These are phyloP conservation scores for Clavaria fumosa DNA, from an alignment of 768 basidiomycete genomes.

Conservation along the genomic window DNA sequence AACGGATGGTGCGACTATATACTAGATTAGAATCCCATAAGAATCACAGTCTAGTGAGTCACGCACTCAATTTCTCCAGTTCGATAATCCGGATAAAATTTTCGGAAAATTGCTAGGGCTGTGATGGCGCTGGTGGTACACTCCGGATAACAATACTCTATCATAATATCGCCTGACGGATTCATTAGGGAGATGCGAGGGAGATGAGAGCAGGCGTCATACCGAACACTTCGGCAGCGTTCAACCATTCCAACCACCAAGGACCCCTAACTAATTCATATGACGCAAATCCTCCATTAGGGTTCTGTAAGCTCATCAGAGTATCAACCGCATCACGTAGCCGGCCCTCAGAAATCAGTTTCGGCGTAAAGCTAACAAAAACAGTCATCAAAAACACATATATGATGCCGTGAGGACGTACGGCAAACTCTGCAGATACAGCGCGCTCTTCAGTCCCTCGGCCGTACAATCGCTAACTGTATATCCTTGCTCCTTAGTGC, in stretches of 20 bases:
- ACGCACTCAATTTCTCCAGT: slow-evolving; percentile 60
- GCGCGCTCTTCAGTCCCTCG: slow-evolving; percentile 82
- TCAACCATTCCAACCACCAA: slow-evolving; percentile 67
- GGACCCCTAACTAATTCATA: slow-evolving; percentile 85
- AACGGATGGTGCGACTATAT: slow-evolving; percentile 42
- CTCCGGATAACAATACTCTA: slow-evolving; percentile 89
- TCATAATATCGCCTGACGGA: slow-evolving; percentile 85
- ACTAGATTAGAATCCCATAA: slow-evolving; percentile 1
- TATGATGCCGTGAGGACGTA: neutral
- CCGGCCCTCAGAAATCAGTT: slow-evolving; percentile 58
- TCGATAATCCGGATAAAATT: slow-evolving; percentile 70
- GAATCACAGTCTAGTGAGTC: slow-evolving; percentile 15
- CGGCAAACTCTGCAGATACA: slow-evolving; percentile 76
- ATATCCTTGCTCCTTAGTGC: slow-evolving; percentile 88
- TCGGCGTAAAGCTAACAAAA: slow-evolving; percentile 40
- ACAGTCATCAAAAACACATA: slow-evolving; percentile 8
- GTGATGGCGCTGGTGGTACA: slow-evolving; percentile 96
- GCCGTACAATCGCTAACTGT: slow-evolving; percentile 92
- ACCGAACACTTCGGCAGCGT: slow-evolving; percentile 96
- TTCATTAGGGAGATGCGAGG: neutral
- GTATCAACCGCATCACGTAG: slow-evolving; percentile 80
- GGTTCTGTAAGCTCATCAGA: slow-evolving; percentile 75
- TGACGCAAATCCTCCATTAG: slow-evolving; percentile 79
- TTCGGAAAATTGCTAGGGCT: slow-evolving; percentile 70
- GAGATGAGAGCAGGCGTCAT: neutral